Base-by-base conservation (phyloP, 108 stramenopile species). In the Thalassiosira profunda region DNA sequence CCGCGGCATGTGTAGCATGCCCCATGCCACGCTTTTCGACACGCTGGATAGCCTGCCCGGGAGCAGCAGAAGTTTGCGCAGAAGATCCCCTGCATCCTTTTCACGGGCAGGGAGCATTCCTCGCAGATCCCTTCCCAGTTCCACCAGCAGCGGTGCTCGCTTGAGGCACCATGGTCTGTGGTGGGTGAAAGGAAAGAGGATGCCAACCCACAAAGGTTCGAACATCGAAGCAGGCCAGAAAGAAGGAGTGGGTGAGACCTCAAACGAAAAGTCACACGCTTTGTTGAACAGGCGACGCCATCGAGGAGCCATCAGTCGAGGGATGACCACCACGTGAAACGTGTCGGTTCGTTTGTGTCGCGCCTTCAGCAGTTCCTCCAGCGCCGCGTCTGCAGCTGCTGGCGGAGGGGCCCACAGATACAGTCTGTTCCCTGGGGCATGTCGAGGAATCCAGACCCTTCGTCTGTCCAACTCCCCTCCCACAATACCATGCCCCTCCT, bases 321-420 rank as follows among this genome's bases (percentile, higher is more conserved):
- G 74, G 5, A 65, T 5, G 1, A 38, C 5, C 5, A 75, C 0
- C 15, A 60, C 58, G n/a, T 59, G 58, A 30, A 3, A 30, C 4
- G 58, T 29, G 21, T 58, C 48, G 2, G 59, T 59, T 12, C 75
- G 74, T 12, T 67, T 67, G 43, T 78, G 75, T 24, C 54, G 25
- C 8, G 72, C 67, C 23, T 63, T 56, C n/a, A 58, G 28, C 36
- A 81, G 11, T 28, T 54, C 26, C 20, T 81, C 80, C 17, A 74
- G n/a, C 0, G 66, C 76, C 2, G 48, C 60, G 1, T 58, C 65
- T 37, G 80, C 80, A 2, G 61, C 35, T 10, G 55, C 55, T 1
- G 80, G 84, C 3, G 80, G 76, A 0, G 76, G 78, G 3, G 20
- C 25, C 77, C 81, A 82, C 10, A 82, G 29, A 20, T 52, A 54